phyloP scores from a whole-genome alignment of 192 early-diverging fungal genomes.

The Linnemannia zychae region DNA sequence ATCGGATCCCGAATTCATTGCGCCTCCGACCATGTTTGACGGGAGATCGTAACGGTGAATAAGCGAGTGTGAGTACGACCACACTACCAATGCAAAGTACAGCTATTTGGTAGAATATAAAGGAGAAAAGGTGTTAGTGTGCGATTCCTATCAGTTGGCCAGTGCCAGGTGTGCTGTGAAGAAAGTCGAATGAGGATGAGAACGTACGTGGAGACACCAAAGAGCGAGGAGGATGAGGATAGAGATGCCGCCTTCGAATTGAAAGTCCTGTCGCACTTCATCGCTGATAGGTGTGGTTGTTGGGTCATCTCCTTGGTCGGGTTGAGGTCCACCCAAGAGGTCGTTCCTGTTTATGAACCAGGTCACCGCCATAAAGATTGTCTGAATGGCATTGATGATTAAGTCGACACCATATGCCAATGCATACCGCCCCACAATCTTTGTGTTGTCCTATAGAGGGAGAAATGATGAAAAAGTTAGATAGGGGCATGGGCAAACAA shows the following conservation, averaged over 20 bases:
- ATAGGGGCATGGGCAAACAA: background rate
- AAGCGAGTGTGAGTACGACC: slow-evolving; percentile 49
- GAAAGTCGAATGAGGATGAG: background rate
- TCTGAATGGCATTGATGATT: slow-evolving; percentile 48
- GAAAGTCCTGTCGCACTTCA: slow-evolving; percentile 48
- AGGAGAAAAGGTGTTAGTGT: background rate
- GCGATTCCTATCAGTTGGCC: background rate
- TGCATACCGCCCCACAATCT: slow-evolving; percentile 47
- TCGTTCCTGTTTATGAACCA: slow-evolving; percentile 55
- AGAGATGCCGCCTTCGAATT: slow-evolving; percentile 53
- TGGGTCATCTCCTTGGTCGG: slow-evolving; percentile 16
- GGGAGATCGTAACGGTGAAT: slow-evolving; percentile 55
- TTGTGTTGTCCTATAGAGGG: slow-evolving; percentile 36
- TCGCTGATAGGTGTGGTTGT: slow-evolving; percentile 42
- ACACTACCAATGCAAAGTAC: slow-evolving; percentile 50
- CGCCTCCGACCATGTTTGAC: slow-evolving; percentile 49
- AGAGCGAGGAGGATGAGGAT: slow-evolving; percentile 46
- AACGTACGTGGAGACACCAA: slow-evolving; percentile 52
- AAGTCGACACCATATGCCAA: slow-evolving; percentile 46
- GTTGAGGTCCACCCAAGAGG: slow-evolving; percentile 39
- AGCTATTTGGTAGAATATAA: slow-evolving; percentile 15
- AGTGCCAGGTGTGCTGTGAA: background rate
- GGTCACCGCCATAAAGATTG: slow-evolving; percentile 36
- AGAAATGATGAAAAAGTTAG: background rate
- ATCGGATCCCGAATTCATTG: slow-evolving; percentile 43